These are phyloP conservation scores for Microsporum canis DNA, from an alignment of 2,329 filamentous ascomycete species.

Conservation along the genomic window DNA sequence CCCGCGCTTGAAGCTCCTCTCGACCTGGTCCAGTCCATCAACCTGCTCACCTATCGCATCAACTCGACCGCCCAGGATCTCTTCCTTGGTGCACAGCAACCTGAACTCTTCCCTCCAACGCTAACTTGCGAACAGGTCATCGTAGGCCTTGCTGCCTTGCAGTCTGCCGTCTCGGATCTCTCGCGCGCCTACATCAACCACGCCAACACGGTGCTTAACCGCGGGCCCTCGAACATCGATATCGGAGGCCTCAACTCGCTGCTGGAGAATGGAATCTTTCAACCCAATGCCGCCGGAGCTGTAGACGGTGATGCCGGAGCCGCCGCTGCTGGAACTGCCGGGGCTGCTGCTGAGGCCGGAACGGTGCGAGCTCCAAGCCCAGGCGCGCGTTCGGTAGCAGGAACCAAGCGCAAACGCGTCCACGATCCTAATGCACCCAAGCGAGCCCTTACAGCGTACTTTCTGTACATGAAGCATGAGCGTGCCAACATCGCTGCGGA, in stretches of 20 bases:
- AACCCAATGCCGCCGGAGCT: conserved; percentile 19
- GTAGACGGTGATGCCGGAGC: not conserved
- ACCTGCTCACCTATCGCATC: conserved; percentile 1
- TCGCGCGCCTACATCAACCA: conserved; percentile 78
- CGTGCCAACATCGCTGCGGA: conserved; percentile 71
- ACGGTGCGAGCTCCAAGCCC: conserved; percentile 4
- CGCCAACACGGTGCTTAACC: conserved; percentile 67
- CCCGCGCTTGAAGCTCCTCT: not conserved
- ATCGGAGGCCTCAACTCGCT: conserved; percentile 41
- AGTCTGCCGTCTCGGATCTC: conserved; percentile 67
- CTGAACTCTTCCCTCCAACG: not conserved
- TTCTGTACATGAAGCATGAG: conserved; percentile 84
- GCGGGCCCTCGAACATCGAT: conserved; percentile 44
- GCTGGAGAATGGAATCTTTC: conserved; percentile 35
- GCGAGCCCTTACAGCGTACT: conserved; percentile 86
- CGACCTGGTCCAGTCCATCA: not conserved
- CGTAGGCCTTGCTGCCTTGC: conserved; percentile 64
- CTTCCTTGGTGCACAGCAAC: not conserved
- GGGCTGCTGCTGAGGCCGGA: not conserved
- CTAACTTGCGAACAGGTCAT: conserved; percentile 49
- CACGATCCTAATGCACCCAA: conserved; percentile 90
- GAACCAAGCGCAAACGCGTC: conserved; percentile 71
- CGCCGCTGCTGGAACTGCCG: not conserved
- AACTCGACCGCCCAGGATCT: not conserved
- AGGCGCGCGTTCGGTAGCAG: conserved; percentile 35